Evolutionary conservation across 2,329 filamentous ascomycete species (phyloP).

Genomic region (Claviceps sorghi): DNA sequence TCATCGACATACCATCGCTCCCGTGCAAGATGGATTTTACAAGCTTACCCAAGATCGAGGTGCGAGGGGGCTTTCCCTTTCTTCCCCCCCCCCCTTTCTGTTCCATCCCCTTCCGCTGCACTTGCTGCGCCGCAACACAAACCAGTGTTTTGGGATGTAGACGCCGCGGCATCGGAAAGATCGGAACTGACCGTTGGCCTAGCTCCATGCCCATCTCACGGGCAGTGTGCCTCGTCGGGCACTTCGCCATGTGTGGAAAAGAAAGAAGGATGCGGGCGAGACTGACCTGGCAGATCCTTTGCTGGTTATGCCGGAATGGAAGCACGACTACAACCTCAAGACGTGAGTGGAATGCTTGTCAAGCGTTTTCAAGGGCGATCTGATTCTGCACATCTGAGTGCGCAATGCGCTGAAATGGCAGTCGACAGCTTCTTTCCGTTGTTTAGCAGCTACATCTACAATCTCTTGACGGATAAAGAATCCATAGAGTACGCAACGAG

Average conservation of each 20-base stretch:
- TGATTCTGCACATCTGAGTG: neutral
- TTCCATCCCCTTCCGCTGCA: neutral
- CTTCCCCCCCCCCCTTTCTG: neutral
- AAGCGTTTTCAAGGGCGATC: neutral
- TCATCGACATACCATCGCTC: neutral
- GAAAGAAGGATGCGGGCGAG: constrained; percentile 37
- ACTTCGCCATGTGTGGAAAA: constrained; percentile 59
- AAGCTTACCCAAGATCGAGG: constrained; percentile 42
- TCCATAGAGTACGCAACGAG: constrained; percentile 48
- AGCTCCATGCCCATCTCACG: constrained; percentile 70
- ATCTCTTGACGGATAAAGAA: constrained; percentile 48
- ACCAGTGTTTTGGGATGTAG: neutral
- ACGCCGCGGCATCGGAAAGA: neutral
- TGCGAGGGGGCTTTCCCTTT: constrained; percentile 11
- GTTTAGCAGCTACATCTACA: constrained; percentile 68
- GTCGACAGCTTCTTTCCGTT: constrained; percentile 55
- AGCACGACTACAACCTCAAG: constrained; percentile 54
- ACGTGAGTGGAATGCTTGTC: constrained; percentile 35
- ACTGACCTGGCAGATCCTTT: constrained; percentile 53
- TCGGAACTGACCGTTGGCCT: neutral
- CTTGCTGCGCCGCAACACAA: neutral
- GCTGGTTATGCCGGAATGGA: constrained; percentile 52
- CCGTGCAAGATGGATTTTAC: constrained; percentile 25
- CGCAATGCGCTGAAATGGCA: no score
- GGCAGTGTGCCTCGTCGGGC: constrained; percentile 61